Evolutionary conservation across 352 stramenopile genomes (phyloP).

Genomic region (Detonula confervacea): DNA sequence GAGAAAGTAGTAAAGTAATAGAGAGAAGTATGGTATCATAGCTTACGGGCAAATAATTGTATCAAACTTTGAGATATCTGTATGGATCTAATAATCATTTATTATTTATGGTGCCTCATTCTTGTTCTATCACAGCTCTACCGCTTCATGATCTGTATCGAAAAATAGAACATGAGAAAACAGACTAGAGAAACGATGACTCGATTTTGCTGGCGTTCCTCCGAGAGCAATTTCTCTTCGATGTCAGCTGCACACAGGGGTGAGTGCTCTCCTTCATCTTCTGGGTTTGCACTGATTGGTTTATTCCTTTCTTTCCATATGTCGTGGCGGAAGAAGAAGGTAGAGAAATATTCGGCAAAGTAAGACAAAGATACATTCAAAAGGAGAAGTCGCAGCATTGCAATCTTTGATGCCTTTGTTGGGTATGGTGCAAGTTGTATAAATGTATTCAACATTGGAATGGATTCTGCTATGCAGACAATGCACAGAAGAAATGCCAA

Average conservation of each 20-base stretch:
- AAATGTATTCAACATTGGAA: conserved; percentile 54
- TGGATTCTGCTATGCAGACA: conserved; percentile 45
- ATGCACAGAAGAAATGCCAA: conserved; percentile 43
- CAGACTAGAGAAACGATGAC: conserved; percentile 21
- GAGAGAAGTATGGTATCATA: too few relatives aligned
- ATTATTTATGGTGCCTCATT: not conserved
- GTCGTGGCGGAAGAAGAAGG: conserved; percentile 35
- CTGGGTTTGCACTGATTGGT: not conserved
- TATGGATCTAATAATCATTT: too few relatives aligned
- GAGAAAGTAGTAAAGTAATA: too few relatives aligned
- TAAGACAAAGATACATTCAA: conserved; percentile 32
- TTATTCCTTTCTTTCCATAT: conserved; percentile 42
- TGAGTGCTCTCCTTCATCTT: not conserved
- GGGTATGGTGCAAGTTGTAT: conserved; percentile 56
- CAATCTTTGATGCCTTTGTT: conserved; percentile 44
- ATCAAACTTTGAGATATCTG: too few relatives aligned
- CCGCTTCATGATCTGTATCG: conserved; percentile 18
- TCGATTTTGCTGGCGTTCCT: conserved; percentile 55
- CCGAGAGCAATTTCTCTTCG: conserved; percentile 56
- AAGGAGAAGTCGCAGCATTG: conserved; percentile 48
- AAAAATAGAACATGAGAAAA: conserved; percentile 9
- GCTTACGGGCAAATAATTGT: too few relatives aligned
- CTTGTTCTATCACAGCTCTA: not conserved
- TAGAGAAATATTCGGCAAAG: conserved; percentile 39
- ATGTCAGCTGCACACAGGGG: conserved; percentile 39